A percentile compares a stretch with the other conserved stretches of the same genome.
Conservation (phyloP, 108 stramenopile species). For the Pseudonitzschia delicatissima region DNA sequence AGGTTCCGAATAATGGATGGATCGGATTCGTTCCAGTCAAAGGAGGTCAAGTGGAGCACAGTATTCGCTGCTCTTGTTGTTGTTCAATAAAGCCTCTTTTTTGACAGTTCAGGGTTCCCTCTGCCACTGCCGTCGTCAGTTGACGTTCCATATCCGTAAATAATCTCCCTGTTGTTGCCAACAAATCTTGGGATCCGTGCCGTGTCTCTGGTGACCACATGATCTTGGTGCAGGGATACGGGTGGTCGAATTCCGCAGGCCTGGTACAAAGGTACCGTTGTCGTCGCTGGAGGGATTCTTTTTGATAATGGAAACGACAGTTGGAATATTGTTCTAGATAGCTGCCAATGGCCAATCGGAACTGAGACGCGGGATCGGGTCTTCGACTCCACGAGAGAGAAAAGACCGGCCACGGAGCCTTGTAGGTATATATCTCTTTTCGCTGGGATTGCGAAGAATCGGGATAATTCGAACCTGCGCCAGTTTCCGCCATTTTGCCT, state of each 20-base stretch:
- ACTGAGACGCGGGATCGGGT: conserved; percentile 64
- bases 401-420: conserved; percentile 96
- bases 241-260: conserved; percentile 88
- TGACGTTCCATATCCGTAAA: conserved; percentile 88
- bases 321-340: conserved; percentile 99
- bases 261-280: not conserved
- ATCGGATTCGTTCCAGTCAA: conserved; percentile 98
- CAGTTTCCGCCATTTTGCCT: conserved; percentile 8
- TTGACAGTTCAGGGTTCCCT: conserved; percentile 47
- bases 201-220: conserved; percentile 78
- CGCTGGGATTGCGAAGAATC: conserved; percentile 36
- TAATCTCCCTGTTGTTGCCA: conserved; percentile 99
- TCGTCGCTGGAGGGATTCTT: conserved; percentile 28
- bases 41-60: conserved; percentile 93
- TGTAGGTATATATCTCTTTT: conserved; percentile 97
- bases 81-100: conserved; percentile 89
- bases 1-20: conserved; percentile 82
- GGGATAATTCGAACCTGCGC: not conserved
- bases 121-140: conserved; percentile 43
- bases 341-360: conserved; percentile 93
- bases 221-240: conserved; percentile 94
- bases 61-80: conserved; percentile 96
- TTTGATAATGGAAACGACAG: conserved; percentile 78
- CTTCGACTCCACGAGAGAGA: conserved; percentile 91
- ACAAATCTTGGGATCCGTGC: conserved; percentile 66